phyloP scores from a whole-genome alignment of 179 eudicot species.

The Monotropa hypopitys region DNA sequence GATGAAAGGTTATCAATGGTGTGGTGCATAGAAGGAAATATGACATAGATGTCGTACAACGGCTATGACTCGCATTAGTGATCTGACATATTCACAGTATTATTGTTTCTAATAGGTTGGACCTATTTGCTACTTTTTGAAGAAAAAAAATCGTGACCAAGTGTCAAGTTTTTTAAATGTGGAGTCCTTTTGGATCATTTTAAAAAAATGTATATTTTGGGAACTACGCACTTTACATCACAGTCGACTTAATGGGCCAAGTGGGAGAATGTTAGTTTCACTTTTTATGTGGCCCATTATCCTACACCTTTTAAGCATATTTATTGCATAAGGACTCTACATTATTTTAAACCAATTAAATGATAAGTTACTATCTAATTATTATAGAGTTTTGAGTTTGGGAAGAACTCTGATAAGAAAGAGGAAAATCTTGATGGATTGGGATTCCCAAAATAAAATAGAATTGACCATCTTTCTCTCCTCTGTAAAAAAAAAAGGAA shows the following conservation, averaged over 20 bases:
- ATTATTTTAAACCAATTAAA: too few species aligned
- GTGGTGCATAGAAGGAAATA: not conserved
- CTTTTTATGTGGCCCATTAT: not conserved
- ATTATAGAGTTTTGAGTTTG: too few species aligned
- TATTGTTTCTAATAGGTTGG: not conserved
- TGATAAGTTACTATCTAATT: too few species aligned
- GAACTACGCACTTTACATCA: not conserved
- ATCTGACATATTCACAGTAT: not conserved
- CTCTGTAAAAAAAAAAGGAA: too few species aligned
- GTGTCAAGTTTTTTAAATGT: not conserved
- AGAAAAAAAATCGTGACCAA: not conserved
- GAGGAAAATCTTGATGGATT: too few species aligned
- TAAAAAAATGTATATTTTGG: not conserved
- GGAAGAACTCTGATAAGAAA: too few species aligned
- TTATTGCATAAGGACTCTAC: not conserved
- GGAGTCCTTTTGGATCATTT: not conserved
- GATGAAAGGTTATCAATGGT: not conserved
- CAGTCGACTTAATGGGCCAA: not conserved
- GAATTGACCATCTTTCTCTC: too few species aligned
- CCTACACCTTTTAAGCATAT: not conserved
- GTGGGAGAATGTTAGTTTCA: not conserved
- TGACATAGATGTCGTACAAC: not conserved
- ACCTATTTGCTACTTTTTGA: not conserved
- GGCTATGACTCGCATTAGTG: not conserved
- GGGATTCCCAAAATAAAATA: too few species aligned